Base-by-base conservation (phyloP, 2,329 filamentous ascomycete species). In the Alternaria panax region DNA sequence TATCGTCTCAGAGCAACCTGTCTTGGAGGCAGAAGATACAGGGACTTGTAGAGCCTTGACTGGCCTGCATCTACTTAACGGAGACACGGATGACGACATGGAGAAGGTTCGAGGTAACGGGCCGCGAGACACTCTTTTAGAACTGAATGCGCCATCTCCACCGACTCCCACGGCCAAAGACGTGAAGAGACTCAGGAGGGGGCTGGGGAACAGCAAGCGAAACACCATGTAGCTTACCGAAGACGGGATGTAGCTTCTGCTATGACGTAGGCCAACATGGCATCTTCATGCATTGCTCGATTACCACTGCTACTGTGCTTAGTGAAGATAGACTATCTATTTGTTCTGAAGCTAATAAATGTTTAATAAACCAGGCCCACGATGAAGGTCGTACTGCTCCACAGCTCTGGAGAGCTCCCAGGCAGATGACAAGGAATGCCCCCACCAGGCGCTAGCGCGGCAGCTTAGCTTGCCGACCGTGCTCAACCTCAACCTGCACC, bases 401-500 rank as follows among this genome's bases (percentile, higher is more conserved):
- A 47, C 36, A 34, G 22, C 25, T 36, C 30, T 45, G 43, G 30
- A 20, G 45, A 38, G 32, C 38, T 52, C 25, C 34, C 36, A 51
- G 57, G 52, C 57, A 48, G 57, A 61, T 63, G 63, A 58, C 57
- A 66, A 58, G 59, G 42, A 55, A 52, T 48, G 57, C 54, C 59
- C 62, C 59, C 62, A 54, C 60, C 58, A 58, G 54, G 60, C 55
- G 54, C 46, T 61, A 57, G 59, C 51, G 62, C 57, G 43, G 36
- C 62, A 63, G 59, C 60, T 62, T 50, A 50, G 48, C 42, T 50
- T 51, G 58, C 41, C 60, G 64, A 52, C 53, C 55, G 46, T 54
- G 51, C 55, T 54, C 55, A 54, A 60, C 57, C 62, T 68, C 61
- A 60, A 61, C 66, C 65, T 70, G 65, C 63, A 65, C 56, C 58